Conservation (phyloP, 2,329 filamentous ascomycete genomes). For the Alternaria longipes region DNA sequence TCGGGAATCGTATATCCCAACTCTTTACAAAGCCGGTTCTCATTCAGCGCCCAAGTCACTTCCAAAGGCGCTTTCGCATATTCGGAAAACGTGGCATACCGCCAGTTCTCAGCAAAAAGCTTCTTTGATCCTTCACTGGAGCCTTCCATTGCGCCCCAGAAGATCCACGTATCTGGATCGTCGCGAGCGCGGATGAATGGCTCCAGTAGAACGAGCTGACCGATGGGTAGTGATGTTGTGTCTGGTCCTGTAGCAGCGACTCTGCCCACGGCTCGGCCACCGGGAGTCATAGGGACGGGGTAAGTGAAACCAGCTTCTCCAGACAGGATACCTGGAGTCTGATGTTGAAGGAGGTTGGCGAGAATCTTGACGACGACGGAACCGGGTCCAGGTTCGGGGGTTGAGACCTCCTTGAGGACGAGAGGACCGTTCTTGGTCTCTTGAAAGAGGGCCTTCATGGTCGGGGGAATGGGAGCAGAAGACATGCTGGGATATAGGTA, state of each 20-base stretch:
- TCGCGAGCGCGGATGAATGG: conserved; percentile 50
- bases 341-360: conserved; percentile 29
- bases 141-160: conserved; percentile 43
- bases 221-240: conserved; percentile 33
- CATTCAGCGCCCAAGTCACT: conserved; percentile 45
- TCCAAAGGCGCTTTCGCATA: conserved; percentile 49
- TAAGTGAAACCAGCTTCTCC: conserved; percentile 15
- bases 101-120: conserved; percentile 46
- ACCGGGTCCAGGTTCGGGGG: conserved; percentile 44
- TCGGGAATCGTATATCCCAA: conserved; percentile 37
- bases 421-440: conserved; percentile 33
- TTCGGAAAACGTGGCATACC: conserved; percentile 49
- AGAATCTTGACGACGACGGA: conserved; percentile 53
- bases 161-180: conserved; percentile 35
- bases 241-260: conserved; percentile 40
- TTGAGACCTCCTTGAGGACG: conserved; percentile 39
- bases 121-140: conserved; percentile 26
- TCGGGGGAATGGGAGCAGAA: conserved; percentile 11
- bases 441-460: conserved; percentile 43
- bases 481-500: neutral
- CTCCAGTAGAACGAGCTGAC: conserved; percentile 52
- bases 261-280: conserved; percentile 27
- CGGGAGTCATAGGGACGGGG: conserved; percentile 9
- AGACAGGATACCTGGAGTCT: conserved; percentile 12
- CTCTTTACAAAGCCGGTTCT: conserved; percentile 34